phyloP scores from a whole-genome alignment of 768 basidiomycete species.

The Naganishia friedmannii region DNA sequence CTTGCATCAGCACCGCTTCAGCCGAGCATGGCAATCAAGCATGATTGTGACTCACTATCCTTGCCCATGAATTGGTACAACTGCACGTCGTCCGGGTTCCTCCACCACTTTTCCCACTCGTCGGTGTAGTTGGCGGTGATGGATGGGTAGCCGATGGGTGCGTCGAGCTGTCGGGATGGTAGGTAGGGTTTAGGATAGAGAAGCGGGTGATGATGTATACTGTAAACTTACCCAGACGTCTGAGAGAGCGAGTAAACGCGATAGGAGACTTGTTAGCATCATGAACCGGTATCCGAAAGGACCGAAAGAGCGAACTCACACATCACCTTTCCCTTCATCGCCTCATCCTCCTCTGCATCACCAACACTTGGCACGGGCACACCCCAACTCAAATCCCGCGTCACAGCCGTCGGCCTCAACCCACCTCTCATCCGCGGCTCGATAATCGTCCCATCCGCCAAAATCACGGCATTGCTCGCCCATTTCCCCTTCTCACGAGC shows the following conservation, averaged over 20 bases:
- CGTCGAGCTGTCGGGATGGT: slow-evolving; percentile 70
- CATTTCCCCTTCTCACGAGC: slow-evolving; percentile 81
- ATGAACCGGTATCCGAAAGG: background rate
- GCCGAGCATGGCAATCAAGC: background rate
- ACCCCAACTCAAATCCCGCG: slow-evolving; percentile 92
- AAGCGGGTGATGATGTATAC: background rate
- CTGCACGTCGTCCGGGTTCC: slow-evolving; percentile 79
- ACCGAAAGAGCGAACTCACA: slow-evolving; percentile 61
- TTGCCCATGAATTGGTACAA: slow-evolving; percentile 99
- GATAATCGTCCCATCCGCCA: slow-evolving; percentile 78
- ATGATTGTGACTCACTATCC: slow-evolving; percentile 59
- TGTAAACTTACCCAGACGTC: slow-evolving; percentile 81
- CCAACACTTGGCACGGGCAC: slow-evolving; percentile 74
- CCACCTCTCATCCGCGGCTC: slow-evolving; percentile 83
- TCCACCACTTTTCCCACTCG: slow-evolving; percentile 98
- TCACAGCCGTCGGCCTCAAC: slow-evolving; percentile 81
- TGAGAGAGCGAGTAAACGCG: slow-evolving; percentile 42
- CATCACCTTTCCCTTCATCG: slow-evolving; percentile 90
- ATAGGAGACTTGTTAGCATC: slow-evolving; percentile 5
- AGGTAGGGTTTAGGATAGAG: background rate
- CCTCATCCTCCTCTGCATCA: slow-evolving; percentile 70
- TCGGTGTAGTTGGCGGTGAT: slow-evolving; percentile 93
- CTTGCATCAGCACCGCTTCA: background rate
- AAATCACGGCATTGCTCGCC: slow-evolving; percentile 88
- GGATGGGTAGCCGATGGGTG: slow-evolving; percentile 92